Evolutionary conservation across 1,284 basidiomycete genomes (phyloP).

Genomic region (Phlebopus sp.): DNA sequence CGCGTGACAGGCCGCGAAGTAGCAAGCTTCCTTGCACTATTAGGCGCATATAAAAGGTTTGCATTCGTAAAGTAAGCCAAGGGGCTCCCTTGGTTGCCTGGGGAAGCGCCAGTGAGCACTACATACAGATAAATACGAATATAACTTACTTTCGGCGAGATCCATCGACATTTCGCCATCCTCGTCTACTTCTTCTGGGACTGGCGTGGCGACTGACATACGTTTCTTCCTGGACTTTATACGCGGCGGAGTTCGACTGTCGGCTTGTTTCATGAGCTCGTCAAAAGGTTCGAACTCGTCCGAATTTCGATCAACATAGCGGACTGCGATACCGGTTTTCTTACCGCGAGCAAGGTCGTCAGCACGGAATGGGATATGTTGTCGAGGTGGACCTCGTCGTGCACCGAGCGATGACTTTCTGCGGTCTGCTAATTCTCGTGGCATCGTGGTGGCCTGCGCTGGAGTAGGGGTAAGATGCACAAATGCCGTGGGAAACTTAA

Average conservation of each 20-base stretch:
- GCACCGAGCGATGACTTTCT: conserved; percentile 34
- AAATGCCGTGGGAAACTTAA: conserved; percentile 24
- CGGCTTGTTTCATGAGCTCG: conserved; percentile 68
- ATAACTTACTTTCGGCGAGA: conserved; percentile 52
- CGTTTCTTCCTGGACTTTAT: conserved; percentile 46
- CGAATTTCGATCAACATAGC: conserved; percentile 65
- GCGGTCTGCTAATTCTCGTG: conserved; percentile 24
- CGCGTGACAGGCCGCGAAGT: conserved; percentile 51
- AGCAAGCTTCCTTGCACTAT: conserved; percentile 44
- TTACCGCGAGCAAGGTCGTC: conserved; percentile 72
- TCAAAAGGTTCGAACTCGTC: conserved; percentile 86
- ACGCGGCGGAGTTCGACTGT: conserved; percentile 57
- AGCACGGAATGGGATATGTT: conserved; percentile 71
- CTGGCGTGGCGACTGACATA: conserved; percentile 37
- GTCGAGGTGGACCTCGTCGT: conserved; percentile 42
- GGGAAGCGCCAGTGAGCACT: conserved; percentile 9
- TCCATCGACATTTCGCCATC: conserved; percentile 74
- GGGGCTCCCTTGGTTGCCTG: conserved; percentile 41
- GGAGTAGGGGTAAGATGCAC: conserved; percentile 12
- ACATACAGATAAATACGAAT: neutral
- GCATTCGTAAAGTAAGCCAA: conserved; percentile 54
- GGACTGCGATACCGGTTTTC: conserved; percentile 69
- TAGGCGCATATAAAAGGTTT: conserved; percentile 44
- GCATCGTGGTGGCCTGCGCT: conserved; percentile 32
- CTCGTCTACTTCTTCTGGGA: conserved; percentile 45